Conservation (phyloP, 2,329 filamentous ascomycete genomes). For the Rhinocladiella similis region DNA sequence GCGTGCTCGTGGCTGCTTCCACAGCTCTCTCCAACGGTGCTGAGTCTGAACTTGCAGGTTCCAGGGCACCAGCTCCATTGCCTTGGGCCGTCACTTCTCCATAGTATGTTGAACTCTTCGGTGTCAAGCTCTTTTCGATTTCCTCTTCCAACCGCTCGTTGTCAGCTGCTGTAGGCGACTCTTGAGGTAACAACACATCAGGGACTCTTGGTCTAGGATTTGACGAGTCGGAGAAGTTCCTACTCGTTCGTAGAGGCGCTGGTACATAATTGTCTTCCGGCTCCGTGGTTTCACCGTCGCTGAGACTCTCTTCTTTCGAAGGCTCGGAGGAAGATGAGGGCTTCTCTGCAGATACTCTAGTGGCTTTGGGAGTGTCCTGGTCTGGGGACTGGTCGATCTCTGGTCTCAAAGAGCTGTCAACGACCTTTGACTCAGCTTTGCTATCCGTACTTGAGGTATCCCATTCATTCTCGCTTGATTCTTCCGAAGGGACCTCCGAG, state of each 20-base stretch:
- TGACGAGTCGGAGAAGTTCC: slow-evolving; percentile 10
- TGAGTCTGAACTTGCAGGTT: background rate
- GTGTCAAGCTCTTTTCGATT: slow-evolving; percentile 50
- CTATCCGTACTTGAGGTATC: slow-evolving; percentile 36
- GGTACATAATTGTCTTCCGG: slow-evolving; percentile 25
- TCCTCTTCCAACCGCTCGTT: slow-evolving; percentile 47
- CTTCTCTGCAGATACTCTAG: background rate
- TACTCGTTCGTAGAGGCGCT: slow-evolving; percentile 27
- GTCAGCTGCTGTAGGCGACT: slow-evolving; percentile 41
- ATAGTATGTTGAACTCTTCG: slow-evolving; percentile 27
- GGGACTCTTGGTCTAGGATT: slow-evolving; percentile 35
- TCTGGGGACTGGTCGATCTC: no score
- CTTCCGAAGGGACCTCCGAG: slow-evolving; percentile 17
- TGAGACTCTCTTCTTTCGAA: slow-evolving; percentile 9
- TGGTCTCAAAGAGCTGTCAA: no score
- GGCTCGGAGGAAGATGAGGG: background rate
- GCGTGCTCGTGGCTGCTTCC: no score
- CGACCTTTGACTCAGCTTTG: slow-evolving; percentile 37
- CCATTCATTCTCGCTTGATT: slow-evolving; percentile 36
- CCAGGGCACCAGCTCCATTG: background rate
- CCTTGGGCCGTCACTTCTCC: slow-evolving; percentile 1
- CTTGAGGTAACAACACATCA: slow-evolving; percentile 36
- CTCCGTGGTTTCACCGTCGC: background rate
- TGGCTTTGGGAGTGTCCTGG: no score
- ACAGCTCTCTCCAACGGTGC: background rate